Base-by-base conservation (phyloP, 192 early-diverging fungal genomes). In the Phlyctochytrium arcticum region DNA sequence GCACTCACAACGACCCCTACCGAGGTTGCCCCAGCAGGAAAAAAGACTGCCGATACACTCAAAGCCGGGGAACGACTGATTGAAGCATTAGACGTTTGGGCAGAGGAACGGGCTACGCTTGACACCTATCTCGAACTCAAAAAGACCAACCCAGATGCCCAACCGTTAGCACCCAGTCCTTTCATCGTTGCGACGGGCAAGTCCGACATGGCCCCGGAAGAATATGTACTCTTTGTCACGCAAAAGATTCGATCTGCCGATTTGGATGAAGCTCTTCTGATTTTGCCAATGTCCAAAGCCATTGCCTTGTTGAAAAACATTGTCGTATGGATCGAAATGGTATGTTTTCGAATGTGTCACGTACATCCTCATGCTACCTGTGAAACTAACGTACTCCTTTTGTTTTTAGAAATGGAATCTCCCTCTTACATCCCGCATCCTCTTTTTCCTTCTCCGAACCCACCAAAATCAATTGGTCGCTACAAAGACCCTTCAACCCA, bases 51-150 rank as follows among this genome's bases (percentile, higher is more conserved):
- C 74, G 94, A 94, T 71, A 93, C 95, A n/a, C 83, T 99, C 33
- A 94, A 96, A 65, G 90, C 96, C 10, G 94, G 94, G 64, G 96
- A 99, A 70, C 80, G 86, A 32, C 88, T 99, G 36, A 87, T 95
- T 65, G 94, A 95, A 63, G 93, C 96, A 6, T 76, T 99, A 47
- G 90, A 95, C 36, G 73, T 97, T 31, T 94, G 87, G 57, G 90
- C 93, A 62, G 85, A 89, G 57, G 93, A 97, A 62, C 83, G 81
- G 32, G 71, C 54, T 23, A 70, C 59, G 24, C 35, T 63, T 36
- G 73, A 70, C 21, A 32, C 53, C 47, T 74, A 72, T 46, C 48
- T 62, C 34, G 47, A 55, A 54, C 31, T 54, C 21, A 31, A n/a
- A 36, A 35, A 15, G 5, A 23, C 9, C 34, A 61, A 56, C 34